Evolutionary conservation across 257 asterid genomes (phyloP), one percentile per base, ranked within the genome.

Genomic region (Ballota nigra): DNA sequence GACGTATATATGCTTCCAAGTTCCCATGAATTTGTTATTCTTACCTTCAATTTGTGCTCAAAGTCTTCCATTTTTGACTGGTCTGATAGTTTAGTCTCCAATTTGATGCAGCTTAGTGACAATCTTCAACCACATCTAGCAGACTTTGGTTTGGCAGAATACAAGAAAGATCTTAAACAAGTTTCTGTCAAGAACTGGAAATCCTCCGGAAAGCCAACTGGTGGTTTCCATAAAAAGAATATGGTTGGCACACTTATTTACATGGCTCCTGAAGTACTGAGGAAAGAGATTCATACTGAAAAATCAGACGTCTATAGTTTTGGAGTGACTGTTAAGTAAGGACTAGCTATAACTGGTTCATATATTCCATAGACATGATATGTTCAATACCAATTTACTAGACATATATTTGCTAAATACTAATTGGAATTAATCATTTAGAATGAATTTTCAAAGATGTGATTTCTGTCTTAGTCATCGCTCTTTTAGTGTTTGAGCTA

Each of bases 251-350:
- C 99, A 0, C 85, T 94, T 73, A 88, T 91, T 82, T 94, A 94
- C 88, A 94, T 94, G 99, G 95, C 99, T 52, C 99, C 99, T 29
- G 99, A 94, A 81, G 90, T 94, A 73, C 86, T 91, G 83, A 86
- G 73, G 76, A 94, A 91, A 85, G 90, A 88, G 84, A 75, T 81
- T 66, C 98, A 89, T 41, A 88, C 98, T 12, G 99, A 94, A 84
- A 91, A 89, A 74, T 91, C 99, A 12, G 99, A 94, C 73, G 97
- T 91, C 78, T 94, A 94, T 72, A 94, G 99, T 81, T 94, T 91
- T 75, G 99, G 95, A 19, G 80, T 94, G 65, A 82, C 95, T 63
- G 74, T 88, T 73, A 91, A 94, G 99, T 91, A 86, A 83, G 98
- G 61, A 66, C 64, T 66, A 68, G 64, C 70, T 63, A 23, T 9